Percentiles rank a stretch among this genome's conserved stretches.
phyloP scores from a whole-genome alignment of 768 basidiomycete genomes.

The Rhodotorula diobovata region DNA sequence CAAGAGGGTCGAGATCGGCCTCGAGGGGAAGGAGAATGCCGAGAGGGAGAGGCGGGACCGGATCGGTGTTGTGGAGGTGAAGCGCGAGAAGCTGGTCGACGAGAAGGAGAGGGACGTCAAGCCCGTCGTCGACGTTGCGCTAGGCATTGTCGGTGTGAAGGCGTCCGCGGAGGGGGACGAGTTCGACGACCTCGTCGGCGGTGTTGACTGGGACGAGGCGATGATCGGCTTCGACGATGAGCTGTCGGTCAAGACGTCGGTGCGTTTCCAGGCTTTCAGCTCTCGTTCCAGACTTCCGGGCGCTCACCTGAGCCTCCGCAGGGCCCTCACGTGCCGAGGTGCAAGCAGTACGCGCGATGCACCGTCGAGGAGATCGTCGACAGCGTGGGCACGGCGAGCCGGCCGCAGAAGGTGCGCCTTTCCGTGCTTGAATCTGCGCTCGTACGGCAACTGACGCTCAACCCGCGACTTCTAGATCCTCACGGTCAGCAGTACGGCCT shows the following conservation, averaged over 20 bases:
- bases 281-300: neutral
- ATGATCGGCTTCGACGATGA: slow-evolving; percentile 37
- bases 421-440: rapidly evolving
- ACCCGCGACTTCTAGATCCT: slow-evolving; percentile 51
- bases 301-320: neutral
- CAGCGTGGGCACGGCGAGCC: slow-evolving; percentile 11
- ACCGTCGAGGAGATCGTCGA: slow-evolving; percentile 54
- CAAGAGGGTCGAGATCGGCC: slow-evolving; percentile 2
- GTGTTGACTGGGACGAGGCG: slow-evolving; percentile 67
- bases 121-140: neutral
- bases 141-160: too few relatives aligned
- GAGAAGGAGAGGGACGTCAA: neutral
- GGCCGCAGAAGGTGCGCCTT: slow-evolving; percentile 6
- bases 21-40: slow-evolving; percentile 9
- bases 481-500: slow-evolving; percentile 52
- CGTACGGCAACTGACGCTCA: neutral
- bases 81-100: slow-evolving; percentile 35
- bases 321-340: slow-evolving; percentile 8
- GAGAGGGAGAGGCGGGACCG: neutral
- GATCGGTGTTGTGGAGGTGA: too few relatives aligned
- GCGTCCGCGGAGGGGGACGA: slow-evolving; percentile 45
- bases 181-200: slow-evolving; percentile 57
- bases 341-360: slow-evolving; percentile 57
- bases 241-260: slow-evolving; percentile 46
- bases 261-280: neutral